Evolutionary conservation across 1,284 basidiomycete genomes (phyloP).

Genomic region (Ceratobasidium sp.): DNA sequence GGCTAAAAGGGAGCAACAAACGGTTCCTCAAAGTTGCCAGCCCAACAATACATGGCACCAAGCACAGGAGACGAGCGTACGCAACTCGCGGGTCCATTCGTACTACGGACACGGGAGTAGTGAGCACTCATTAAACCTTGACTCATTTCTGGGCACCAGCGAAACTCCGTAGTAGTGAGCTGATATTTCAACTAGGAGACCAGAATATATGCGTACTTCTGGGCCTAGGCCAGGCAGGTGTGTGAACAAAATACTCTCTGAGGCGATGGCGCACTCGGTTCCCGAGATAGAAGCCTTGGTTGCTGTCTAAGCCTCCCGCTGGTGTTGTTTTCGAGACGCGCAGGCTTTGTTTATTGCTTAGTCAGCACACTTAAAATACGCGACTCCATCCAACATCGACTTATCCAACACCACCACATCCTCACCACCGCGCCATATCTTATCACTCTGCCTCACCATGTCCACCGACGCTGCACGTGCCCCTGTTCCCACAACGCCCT

Average conservation of each 20-base stretch:
- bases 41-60: neutral
- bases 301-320: conserved; percentile 32
- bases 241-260: conserved; percentile 14
- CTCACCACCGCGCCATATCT: neutral
- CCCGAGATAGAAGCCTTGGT: conserved; percentile 26
- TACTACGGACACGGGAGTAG: neutral
- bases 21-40: neutral
- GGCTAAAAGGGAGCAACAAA: neutral
- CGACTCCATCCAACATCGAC: conserved; percentile 37
- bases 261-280: conserved; percentile 6
- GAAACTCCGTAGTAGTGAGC: neutral
- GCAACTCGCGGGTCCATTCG: neutral
- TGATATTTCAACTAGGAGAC: neutral
- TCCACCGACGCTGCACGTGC: conserved; percentile 21
- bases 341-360: conserved; percentile 30
- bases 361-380: conserved; percentile 36
- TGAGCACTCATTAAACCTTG: neutral
- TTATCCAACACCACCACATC: conserved; percentile 25
- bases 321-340: conserved; percentile 41
- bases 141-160: neutral
- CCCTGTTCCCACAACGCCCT: conserved; percentile 59
- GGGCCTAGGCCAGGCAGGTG: conserved; percentile 3
- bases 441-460: conserved; percentile 7
- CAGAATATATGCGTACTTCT: neutral
- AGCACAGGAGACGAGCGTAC: neutral